These are phyloP conservation scores for Diaporthe citri DNA, from an alignment of 2,329 filamentous ascomycete species.

Conservation along the genomic window DNA sequence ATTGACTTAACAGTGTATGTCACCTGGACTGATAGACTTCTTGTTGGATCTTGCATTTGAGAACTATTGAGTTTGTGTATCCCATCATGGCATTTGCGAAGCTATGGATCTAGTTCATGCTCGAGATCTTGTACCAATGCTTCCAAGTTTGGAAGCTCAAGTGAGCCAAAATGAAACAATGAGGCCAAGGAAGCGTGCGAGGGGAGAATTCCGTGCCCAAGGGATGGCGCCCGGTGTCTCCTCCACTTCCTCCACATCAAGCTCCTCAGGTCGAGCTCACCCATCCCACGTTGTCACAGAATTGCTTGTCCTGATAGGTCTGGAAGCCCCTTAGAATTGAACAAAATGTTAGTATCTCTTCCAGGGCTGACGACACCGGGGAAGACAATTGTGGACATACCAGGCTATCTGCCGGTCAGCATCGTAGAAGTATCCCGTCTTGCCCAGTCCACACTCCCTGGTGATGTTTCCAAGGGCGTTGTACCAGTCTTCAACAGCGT, in stretches of 20 bases:
- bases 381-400: background rate
- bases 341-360: background rate
- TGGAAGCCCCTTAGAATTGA: background rate
- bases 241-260: background rate
- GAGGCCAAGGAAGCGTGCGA: background rate
- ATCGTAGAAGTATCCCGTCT: conserved; percentile 21
- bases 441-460: background rate
- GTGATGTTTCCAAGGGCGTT: conserved; percentile 17
- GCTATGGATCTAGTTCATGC: background rate
- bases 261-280: background rate
- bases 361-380: no score
- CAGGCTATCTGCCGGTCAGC: conserved; percentile 17
- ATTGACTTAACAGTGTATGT: background rate
- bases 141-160: background rate
- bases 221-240: background rate
- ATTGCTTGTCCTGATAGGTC: background rate
- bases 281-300: background rate
- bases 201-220: background rate
- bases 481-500: conserved; percentile 5
- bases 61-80: background rate
- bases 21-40: accelerated
- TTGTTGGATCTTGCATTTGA: background rate
- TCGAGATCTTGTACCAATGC: background rate
- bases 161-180: no score
- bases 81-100: background rate